These are phyloP conservation scores for Penicillium argentinense DNA, from an alignment of 495 filamentous ascomycete species.

Conservation along the genomic window DNA sequence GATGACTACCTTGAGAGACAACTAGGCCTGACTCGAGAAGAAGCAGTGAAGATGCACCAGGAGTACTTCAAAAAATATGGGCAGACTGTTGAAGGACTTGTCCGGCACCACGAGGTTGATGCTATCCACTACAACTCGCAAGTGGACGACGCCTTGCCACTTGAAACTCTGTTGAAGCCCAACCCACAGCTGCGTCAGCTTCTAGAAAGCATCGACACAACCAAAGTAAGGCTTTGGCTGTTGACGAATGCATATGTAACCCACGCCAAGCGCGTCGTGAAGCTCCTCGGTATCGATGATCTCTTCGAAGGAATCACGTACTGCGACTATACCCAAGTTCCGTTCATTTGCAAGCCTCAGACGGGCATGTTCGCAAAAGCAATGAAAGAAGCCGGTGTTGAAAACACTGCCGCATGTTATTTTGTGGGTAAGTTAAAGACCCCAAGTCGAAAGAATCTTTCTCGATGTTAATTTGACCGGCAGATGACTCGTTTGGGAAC, in stretches of 20 bases:
- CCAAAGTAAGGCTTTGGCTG: not conserved
- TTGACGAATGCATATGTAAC: not conserved
- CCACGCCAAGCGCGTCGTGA: not conserved
- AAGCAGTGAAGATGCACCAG: not conserved
- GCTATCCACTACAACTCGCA: not conserved
- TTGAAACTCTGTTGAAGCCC: not conserved
- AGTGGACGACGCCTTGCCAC: not conserved
- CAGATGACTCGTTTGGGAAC: not conserved
- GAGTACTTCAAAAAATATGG: not conserved
- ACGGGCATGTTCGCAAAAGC: not conserved
- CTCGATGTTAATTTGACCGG: not conserved
- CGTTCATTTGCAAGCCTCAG: not conserved
- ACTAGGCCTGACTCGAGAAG: not conserved
- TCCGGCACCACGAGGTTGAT: not conserved
- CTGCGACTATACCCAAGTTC: not conserved
- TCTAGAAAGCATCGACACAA: not conserved
- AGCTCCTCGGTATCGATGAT: not conserved
- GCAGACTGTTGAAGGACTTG: not conserved
- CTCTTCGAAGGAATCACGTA: not conserved
- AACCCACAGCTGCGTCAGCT: not conserved
- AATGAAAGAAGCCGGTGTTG: not conserved
- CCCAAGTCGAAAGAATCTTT: not conserved
- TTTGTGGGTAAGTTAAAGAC: conserved; percentile 1
- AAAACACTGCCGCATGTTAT: not conserved
- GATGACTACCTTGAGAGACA: not conserved